phyloP scores from a whole-genome alignment of 1,284 basidiomycete species.

The Irpex sp. region DNA sequence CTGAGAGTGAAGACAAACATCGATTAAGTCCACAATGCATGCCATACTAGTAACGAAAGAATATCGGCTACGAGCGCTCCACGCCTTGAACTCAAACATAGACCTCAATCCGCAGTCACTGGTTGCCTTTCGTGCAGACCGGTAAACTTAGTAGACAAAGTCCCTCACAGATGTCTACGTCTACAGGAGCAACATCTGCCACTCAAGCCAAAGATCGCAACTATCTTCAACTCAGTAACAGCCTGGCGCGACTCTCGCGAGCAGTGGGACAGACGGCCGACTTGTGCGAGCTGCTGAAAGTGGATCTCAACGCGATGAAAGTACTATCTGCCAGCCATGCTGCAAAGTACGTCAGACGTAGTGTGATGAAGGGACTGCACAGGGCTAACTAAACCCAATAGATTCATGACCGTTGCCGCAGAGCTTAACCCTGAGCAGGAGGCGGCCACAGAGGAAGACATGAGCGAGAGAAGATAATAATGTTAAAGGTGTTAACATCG shows the following conservation, averaged over 20 bases:
- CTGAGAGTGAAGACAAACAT: no score
- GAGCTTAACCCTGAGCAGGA: slow-evolving; percentile 49
- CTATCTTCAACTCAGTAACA: slow-evolving; percentile 73
- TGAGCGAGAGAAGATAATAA: not conserved
- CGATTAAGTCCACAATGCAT: no score
- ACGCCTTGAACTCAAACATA: no score
- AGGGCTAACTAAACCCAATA: slow-evolving; percentile 28
- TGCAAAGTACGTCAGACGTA: slow-evolving; percentile 60
- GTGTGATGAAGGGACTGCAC: no score
- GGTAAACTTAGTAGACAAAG: no score
- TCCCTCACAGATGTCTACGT: slow-evolving; percentile 13
- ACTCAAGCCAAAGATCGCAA: slow-evolving; percentile 80
- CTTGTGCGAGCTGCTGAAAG: slow-evolving; percentile 70
- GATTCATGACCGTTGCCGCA: slow-evolving; percentile 73
- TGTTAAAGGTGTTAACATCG: not conserved
- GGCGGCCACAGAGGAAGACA: not conserved
- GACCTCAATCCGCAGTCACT: no score
- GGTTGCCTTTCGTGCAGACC: no score
- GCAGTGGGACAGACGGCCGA: slow-evolving; percentile 74
- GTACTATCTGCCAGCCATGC: slow-evolving; percentile 78
- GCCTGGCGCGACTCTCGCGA: slow-evolving; percentile 66
- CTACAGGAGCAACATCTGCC: slow-evolving; percentile 56
- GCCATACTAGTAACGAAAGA: no score
- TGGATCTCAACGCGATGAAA: slow-evolving; percentile 77
- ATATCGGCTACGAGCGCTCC: no score